These are phyloP conservation scores for Bipolaris gigantea DNA, from an alignment of 2,329 filamentous ascomycete genomes.

Conservation along the genomic window DNA sequence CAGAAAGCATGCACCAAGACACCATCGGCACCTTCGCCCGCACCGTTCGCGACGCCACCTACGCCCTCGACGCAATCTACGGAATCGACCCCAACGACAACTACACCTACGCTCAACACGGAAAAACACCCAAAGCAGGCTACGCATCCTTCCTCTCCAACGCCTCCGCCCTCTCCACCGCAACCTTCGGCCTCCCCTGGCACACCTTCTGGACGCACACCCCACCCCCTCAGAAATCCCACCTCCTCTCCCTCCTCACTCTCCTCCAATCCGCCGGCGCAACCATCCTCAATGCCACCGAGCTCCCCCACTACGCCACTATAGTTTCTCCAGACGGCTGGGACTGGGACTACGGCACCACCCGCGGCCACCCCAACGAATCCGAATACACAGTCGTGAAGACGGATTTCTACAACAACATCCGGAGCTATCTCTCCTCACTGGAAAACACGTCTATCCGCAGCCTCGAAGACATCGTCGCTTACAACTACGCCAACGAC, in stretches of 20 bases:
- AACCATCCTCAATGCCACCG: conserved; percentile 69
- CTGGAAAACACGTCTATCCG: conserved; percentile 54
- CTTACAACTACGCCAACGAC: conserved; percentile 57
- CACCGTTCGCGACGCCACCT: conserved; percentile 69
- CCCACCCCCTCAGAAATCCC: conserved; percentile 57
- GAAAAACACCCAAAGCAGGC: conserved; percentile 57
- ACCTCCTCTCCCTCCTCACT: conserved; percentile 54
- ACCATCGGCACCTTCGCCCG: conserved; percentile 68
- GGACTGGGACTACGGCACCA: conserved; percentile 70
- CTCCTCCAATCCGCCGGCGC: conserved; percentile 64
- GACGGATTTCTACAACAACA: conserved; percentile 69
- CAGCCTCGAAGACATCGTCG: conserved; percentile 34
- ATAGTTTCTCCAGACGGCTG: conserved; percentile 69
- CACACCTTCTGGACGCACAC: conserved; percentile 68
- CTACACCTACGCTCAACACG: conserved; percentile 63
- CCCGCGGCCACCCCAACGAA: conserved; percentile 66
- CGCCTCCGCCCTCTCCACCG: conserved; percentile 59
- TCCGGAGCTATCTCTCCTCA: conserved; percentile 64
- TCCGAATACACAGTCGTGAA: conserved; percentile 75
- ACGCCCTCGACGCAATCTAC: conserved; percentile 68
- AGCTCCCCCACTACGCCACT: conserved; percentile 64
- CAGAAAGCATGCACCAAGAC: conserved; percentile 69
- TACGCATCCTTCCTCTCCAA: conserved; percentile 61
- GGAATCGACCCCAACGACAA: conserved; percentile 66
- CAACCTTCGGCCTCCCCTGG: conserved; percentile 73